phyloP scores from a whole-genome alignment of 331 rosid genomes.

The Dryas integrifolia region DNA sequence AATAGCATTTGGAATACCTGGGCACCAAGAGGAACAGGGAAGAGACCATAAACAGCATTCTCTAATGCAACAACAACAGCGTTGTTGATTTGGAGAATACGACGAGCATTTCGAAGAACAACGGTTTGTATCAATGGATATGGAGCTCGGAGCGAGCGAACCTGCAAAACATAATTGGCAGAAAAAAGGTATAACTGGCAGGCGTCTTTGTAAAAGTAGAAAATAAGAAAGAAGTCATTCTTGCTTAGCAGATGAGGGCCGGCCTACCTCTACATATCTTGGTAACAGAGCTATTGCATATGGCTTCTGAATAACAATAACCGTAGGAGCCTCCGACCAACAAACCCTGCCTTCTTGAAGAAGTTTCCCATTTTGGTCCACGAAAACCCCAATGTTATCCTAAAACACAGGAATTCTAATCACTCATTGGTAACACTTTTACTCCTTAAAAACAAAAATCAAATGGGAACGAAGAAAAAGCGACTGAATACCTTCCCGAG shows the following conservation, averaged over 20 bases:
- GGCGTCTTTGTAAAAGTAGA: constrained; percentile 21
- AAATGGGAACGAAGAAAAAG: constrained; percentile 1
- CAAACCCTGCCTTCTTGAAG: constrained; percentile 87
- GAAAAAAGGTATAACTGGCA: constrained; percentile 13
- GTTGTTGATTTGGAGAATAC: constrained; percentile 53
- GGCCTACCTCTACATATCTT: constrained; percentile 84
- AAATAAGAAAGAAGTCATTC: background rate
- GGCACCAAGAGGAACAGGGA: constrained; percentile 96
- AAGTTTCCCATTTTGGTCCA: constrained; percentile 97
- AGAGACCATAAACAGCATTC: constrained; percentile 78
- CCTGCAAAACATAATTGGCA: constrained; percentile 47
- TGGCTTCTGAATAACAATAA: constrained; percentile 76
- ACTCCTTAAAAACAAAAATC: background rate
- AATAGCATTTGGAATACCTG: constrained; percentile 54
- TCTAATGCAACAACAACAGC: constrained; percentile 69
- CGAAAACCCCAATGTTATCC: constrained; percentile 97
- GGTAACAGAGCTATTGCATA: constrained; percentile 81
- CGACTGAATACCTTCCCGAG: constrained; percentile 74
- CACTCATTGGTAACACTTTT: background rate
- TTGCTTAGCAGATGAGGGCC: constrained; percentile 4
- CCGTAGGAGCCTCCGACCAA: constrained; percentile 92
- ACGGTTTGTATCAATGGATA: constrained; percentile 89
- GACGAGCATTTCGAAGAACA: constrained; percentile 84
- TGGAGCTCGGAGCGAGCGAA: constrained; percentile 82
- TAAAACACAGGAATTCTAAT: constrained; percentile 21